Conservation (phyloP, 106 monocot species). For the Dioscorea dumetorum region DNA sequence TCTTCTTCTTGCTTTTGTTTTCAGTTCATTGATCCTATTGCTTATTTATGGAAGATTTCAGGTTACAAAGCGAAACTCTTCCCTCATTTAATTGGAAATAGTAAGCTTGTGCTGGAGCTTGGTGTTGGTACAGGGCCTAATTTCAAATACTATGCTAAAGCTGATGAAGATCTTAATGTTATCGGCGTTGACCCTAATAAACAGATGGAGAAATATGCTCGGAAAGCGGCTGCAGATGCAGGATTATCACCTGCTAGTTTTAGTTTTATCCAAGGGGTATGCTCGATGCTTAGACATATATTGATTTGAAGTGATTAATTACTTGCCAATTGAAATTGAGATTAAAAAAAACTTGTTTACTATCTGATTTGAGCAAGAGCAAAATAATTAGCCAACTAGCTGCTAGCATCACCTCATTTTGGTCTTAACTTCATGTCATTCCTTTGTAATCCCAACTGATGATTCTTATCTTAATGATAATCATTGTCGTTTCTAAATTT, state of each 20-base stretch:
- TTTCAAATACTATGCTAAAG: conserved; percentile 65
- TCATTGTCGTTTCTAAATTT: no score
- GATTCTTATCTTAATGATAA: no score
- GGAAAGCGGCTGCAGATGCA: conserved; percentile 35
- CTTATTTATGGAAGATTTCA: conserved; percentile 48
- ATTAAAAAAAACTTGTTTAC: no score
- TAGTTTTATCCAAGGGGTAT: conserved; percentile 69
- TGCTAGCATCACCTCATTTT: no score
- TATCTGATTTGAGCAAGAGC: no score
- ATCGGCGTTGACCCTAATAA: conserved; percentile 79
- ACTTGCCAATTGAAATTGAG: no score
- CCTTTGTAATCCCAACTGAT: no score
- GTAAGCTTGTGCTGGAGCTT: conserved; percentile 66
- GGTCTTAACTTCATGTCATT: no score
- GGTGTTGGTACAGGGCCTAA: conserved; percentile 90
- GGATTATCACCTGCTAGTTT: conserved; percentile 48
- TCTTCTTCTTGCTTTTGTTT: not conserved
- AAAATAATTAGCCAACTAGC: no score
- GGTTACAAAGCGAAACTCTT: conserved; percentile 61
- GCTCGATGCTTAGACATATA: not conserved
- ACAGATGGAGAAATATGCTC: conserved; percentile 77
- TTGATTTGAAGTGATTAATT: no score
- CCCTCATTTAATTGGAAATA: conserved; percentile 17
- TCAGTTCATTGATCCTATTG: not conserved
- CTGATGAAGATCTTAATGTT: conserved; percentile 30